Evolutionary conservation across 2,329 filamentous ascomycete species (phyloP), one percentile per base, ranked within the genome.

Genomic region (Mycogone perniciosa): DNA sequence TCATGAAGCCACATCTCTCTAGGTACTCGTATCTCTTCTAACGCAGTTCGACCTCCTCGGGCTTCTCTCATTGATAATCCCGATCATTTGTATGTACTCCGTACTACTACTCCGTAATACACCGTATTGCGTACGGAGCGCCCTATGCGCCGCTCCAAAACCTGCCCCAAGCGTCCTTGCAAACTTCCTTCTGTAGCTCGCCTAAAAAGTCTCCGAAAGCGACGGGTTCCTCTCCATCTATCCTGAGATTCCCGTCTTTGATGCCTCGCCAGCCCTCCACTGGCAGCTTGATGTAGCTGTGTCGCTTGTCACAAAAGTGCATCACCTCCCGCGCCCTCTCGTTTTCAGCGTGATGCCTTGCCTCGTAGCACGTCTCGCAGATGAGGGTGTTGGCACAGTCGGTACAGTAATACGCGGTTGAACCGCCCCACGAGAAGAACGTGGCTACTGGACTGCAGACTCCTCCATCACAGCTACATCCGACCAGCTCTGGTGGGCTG

Each of bases 261-360:
- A 63, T 50, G 2, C 60, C 59, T 37, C 47, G 52, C 60, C 60
- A 61, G 2, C 59, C 59, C 20, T 59, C 49, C 4, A 60, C 43
- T 1, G 60, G 61, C 1, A 46, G 45, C 34, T 57, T 56, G 43
- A 62, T 45, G 48, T 57, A 58, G 11, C 52, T 52, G 20, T 64
- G 61, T 10, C 51, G 46, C 6, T 52, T 41, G 7, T 54, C 57
- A 33, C 58, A 61, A 31, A 54, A 54, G 5, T 30, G 46, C 46
- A 34, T 13, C 34, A 40, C 48, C 48, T 53, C 9, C 34, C 10
- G 9, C 31, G 42, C 30, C 30, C 40, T 39, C 31, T 20, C 46
- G 52, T 48, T 27, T 50, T 56, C 9, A 9, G 46, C 27, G 51
- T 53, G 13, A 34, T 44, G 7, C 34, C 52, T 31, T 27, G 56